phyloP scores from a whole-genome alignment of 345 rosid genomes.

The Rhizophora mangle region DNA sequence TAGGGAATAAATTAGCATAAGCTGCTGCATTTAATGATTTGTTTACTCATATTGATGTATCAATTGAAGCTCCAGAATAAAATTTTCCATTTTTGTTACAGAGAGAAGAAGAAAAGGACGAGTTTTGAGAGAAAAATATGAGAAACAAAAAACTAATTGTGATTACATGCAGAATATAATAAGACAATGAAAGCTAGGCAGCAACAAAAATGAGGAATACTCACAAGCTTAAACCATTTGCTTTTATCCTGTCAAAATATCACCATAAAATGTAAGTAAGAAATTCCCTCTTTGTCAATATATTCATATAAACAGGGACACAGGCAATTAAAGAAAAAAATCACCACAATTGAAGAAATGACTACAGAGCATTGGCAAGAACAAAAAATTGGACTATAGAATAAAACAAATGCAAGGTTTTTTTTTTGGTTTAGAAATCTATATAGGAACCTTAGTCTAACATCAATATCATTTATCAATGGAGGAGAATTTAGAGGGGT shows the following conservation, averaged over 20 bases:
- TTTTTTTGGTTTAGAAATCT: background rate
- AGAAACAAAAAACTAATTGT: too few species aligned
- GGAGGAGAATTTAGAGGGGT: too few species aligned
- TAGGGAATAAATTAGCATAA: constrained; percentile 7
- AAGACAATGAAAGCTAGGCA: background rate
- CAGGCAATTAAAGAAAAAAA: background rate
- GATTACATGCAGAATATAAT: background rate
- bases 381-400: too few species aligned
- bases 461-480: too few species aligned
- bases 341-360: background rate
- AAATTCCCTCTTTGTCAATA: background rate
- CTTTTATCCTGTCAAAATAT: constrained; percentile 57
- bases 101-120: background rate
- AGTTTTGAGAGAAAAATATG: too few species aligned
- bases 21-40: background rate
- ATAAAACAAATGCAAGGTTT: background rate
- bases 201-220: constrained; percentile 28
- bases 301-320: constrained; percentile 11
- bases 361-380: background rate
- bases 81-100: background rate
- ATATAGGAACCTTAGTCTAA: too few species aligned
- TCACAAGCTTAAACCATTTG: constrained; percentile 80
- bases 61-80: too few species aligned
- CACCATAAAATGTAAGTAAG: constrained; percentile 24
- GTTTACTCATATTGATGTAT: background rate